A percentile compares a stretch with the other conserved stretches of the same genome.
These are phyloP conservation scores for Pseudogymnoascus destructans DNA, from an alignment of 2,329 filamentous ascomycete species.

Conservation along the genomic window DNA sequence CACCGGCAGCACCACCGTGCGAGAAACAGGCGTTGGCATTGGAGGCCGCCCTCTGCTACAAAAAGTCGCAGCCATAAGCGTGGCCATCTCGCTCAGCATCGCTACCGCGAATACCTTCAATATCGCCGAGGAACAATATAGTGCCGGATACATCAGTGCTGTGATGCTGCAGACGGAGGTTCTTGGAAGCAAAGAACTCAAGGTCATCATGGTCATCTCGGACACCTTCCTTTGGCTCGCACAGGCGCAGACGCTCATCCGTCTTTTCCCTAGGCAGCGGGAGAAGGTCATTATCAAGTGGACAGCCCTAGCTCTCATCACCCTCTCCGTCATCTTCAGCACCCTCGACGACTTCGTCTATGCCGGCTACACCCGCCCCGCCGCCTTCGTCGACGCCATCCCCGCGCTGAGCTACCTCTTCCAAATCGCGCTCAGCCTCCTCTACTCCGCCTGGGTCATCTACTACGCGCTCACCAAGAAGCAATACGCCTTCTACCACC, in stretches of 20 bases:
- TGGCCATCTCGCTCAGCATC: slow-evolving; percentile 78
- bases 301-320: slow-evolving; percentile 89
- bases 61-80: slow-evolving; percentile 61
- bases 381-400: slow-evolving; percentile 76
- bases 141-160: slow-evolving; percentile 67
- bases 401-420: slow-evolving; percentile 67
- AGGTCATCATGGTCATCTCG: slow-evolving; percentile 82
- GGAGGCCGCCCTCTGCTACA: slow-evolving; percentile 91
- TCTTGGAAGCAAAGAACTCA: slow-evolving; percentile 71
- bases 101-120: slow-evolving; percentile 84
- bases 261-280: slow-evolving; percentile 87
- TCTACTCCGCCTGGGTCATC: slow-evolving; percentile 63
- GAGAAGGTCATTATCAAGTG: slow-evolving; percentile 99
- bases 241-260: slow-evolving; percentile 91
- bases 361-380: slow-evolving; percentile 46
- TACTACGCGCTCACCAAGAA: slow-evolving; percentile 62
- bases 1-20: slow-evolving; percentile 62
- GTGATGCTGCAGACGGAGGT: slow-evolving; percentile 62
- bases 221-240: slow-evolving; percentile 96
- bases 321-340: slow-evolving; percentile 80
- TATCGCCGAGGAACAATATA: slow-evolving; percentile 72
- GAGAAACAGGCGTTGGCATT: slow-evolving; percentile 62
- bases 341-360: slow-evolving; percentile 76
- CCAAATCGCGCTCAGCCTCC: slow-evolving; percentile 53
- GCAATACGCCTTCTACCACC: slow-evolving; percentile 57